These are phyloP conservation scores for Flaveria sonorensis DNA, from an alignment of 129 eudicot species.

Conservation along the genomic window DNA sequence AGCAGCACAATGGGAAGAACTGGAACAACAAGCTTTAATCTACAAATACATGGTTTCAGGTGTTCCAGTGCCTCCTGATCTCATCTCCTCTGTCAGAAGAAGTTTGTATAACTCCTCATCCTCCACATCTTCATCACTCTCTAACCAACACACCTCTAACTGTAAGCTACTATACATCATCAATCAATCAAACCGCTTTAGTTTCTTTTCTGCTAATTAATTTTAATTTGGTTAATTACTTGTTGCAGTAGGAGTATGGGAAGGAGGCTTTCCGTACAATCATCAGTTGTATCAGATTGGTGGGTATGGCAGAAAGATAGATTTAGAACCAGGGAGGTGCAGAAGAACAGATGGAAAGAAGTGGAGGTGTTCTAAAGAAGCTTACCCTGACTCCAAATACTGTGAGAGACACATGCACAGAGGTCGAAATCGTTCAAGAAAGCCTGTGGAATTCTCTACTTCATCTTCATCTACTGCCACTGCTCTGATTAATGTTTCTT, in stretches of 20 bases:
- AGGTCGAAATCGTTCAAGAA: constrained; percentile 60
- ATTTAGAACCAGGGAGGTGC: constrained; percentile 68
- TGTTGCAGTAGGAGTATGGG: constrained; percentile 50
- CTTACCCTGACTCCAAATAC: constrained; percentile 57
- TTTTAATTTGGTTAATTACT: no score
- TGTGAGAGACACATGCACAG: constrained; percentile 70
- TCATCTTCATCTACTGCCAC: constrained; percentile 22
- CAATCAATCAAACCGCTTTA: not conserved
- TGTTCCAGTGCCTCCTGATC: constrained; percentile 51
- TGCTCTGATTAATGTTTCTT: constrained; percentile 6
- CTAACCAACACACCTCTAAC: constrained; percentile 41
- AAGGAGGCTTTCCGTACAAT: constrained; percentile 35
- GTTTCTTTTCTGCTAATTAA: not conserved
- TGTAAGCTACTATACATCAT: not conserved
- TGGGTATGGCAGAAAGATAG: constrained; percentile 50
- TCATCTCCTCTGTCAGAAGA: constrained; percentile 46
- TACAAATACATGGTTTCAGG: constrained; percentile 64
- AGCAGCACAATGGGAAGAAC: constrained; percentile 55
- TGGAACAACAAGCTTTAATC: constrained; percentile 57
- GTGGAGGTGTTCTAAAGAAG: constrained; percentile 74
- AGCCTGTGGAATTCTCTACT: constrained; percentile 52
- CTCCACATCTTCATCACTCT: constrained; percentile 18
- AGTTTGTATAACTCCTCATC: constrained; percentile 32
- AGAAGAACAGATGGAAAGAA: constrained; percentile 79
- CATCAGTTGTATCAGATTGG: constrained; percentile 32